Conservation (phyloP, 371 early-diverging fungal genomes). For the Cokeromyces recurvatus region DNA sequence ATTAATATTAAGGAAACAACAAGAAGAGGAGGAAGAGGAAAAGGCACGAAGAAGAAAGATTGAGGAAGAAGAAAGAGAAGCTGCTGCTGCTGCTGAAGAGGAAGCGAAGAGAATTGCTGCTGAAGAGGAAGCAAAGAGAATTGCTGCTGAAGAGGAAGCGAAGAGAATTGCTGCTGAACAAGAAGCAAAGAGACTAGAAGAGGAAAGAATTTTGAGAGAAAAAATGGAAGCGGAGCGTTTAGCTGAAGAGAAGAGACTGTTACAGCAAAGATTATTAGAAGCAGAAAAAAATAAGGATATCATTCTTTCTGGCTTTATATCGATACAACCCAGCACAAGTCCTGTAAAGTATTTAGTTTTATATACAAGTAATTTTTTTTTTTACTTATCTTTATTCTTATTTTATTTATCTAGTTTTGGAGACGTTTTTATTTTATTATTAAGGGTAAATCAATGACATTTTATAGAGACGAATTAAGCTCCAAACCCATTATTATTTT, state of each 20-base stretch:
- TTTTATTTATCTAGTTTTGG: slow-evolving; percentile 28
- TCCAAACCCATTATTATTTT: slow-evolving; percentile 39
- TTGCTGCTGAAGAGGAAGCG: slow-evolving; percentile 13
- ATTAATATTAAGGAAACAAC: slow-evolving; percentile 5
- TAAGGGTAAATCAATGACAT: slow-evolving; percentile 16
- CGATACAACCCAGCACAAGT: slow-evolving; percentile 25
- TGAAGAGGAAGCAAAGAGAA: slow-evolving; percentile 7
- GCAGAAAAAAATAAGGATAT: slow-evolving; percentile 30
- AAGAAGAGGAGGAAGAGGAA: slow-evolving; percentile 9
- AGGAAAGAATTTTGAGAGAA: slow-evolving; percentile 13
- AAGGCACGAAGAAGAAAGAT: background rate
- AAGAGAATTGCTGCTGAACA: slow-evolving; percentile 10
- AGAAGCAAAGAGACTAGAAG: slow-evolving; percentile 9
- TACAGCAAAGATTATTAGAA: slow-evolving; percentile 21
- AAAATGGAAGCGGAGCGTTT: slow-evolving; percentile 11
- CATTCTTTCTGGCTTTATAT: slow-evolving; percentile 24
- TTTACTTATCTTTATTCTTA: no score
- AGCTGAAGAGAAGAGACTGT: slow-evolving; percentile 17
- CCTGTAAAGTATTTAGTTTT: slow-evolving; percentile 21
- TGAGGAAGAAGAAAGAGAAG: slow-evolving; percentile 7
- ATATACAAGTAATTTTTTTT: no score
- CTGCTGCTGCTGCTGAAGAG: slow-evolving; percentile 7
- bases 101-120: slow-evolving; percentile 7
- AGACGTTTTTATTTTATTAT: slow-evolving; percentile 28
- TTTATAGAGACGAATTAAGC: slow-evolving; percentile 19